Evolutionary conservation across 306 rosid genomes (phyloP).

Genomic region (Cicer arietinum): DNA sequence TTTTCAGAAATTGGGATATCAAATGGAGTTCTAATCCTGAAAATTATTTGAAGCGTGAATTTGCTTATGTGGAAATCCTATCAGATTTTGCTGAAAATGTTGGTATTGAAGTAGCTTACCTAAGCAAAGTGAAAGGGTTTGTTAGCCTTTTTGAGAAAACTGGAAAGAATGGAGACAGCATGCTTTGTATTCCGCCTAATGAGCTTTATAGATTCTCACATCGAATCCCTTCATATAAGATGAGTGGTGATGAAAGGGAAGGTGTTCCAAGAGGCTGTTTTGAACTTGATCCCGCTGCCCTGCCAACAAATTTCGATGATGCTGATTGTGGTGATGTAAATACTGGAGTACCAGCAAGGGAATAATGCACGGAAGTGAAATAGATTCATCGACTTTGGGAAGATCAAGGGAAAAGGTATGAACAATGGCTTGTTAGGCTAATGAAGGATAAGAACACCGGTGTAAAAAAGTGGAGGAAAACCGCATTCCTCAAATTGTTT

Average conservation of each 20-base stretch:
- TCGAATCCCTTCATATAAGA: conserved; percentile 70
- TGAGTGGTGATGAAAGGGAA: conserved; percentile 76
- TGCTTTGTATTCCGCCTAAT: conserved; percentile 55
- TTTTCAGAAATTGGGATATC: conserved; percentile 82
- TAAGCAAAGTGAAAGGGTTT: conserved; percentile 79
- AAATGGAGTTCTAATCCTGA: conserved; percentile 73
- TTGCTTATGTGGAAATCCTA: conserved; percentile 69
- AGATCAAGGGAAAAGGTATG: conserved; percentile 26
- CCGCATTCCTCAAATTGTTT: conserved; percentile 17
- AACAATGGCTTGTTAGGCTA: conserved; percentile 34
- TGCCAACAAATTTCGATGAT: conserved; percentile 55
- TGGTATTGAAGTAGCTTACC: conserved; percentile 65
- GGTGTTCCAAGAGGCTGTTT: conserved; percentile 79
- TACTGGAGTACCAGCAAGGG: conserved; percentile 10
- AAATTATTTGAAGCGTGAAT: conserved; percentile 47
- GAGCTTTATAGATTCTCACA: conserved; percentile 82
- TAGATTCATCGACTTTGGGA: conserved; percentile 42
- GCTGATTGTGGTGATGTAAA: conserved; percentile 35
- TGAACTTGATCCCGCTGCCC: conserved; percentile 84
- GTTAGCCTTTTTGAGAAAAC: conserved; percentile 69
- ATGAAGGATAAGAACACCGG: conserved; percentile 43
- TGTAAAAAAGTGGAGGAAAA: background rate
- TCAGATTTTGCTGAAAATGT: conserved; percentile 57
- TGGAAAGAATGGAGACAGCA: conserved; percentile 44
- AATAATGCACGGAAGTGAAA: conserved; percentile 33